Evolutionary conservation across 139 green algal species (phyloP), one percentile per base, ranked within the genome.

Genomic region (Chlorella vulgaris): DNA sequence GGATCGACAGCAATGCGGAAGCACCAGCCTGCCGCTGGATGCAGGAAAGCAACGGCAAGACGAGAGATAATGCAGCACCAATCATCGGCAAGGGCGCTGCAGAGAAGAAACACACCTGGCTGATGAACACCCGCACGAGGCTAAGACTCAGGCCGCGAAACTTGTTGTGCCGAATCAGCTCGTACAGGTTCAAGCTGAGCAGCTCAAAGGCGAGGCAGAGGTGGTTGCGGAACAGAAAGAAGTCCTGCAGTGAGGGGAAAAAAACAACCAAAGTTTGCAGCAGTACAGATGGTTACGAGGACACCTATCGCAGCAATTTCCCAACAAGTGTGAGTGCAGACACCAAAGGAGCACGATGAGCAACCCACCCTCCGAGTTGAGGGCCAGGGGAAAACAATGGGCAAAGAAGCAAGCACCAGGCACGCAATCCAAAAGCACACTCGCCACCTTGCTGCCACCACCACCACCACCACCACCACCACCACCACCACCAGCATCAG

Each of bases 151-250:
- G 91, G 6, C 97, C 95, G 26, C 88, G 85, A 84, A 95, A 99
- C 35, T 92, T 89, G 86, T 99, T 99, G 62, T 95, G 87, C 78
- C 94, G 93, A 38, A 99, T 93, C 50, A 99, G 90, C 88, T 99
- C 97, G 87, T 98, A 99, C 65, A 99, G 90, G 88, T 99, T 99
- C 80, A 97, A 86, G 71, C 88, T 91, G 67, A 99, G 93, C 71
- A 97, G 89, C 90, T 99, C 97, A 87, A 99, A 99, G 31, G 96
- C 94, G 13, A 99, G 87, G 89, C 97, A 99, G 50, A 99, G 91
- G 89, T 99, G 97, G 26, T 92, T 90, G 39, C 89, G 82, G 88
- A 93, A 92, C 35, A 97, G 83, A 86, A 99, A 99, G 65, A 92
- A 95, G 89, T 98, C 95, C 80, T 91, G 76, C 61, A 87, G 74